phyloP scores from a whole-genome alignment of 805 yeast species.

The Kodamaea laetipori region DNA sequence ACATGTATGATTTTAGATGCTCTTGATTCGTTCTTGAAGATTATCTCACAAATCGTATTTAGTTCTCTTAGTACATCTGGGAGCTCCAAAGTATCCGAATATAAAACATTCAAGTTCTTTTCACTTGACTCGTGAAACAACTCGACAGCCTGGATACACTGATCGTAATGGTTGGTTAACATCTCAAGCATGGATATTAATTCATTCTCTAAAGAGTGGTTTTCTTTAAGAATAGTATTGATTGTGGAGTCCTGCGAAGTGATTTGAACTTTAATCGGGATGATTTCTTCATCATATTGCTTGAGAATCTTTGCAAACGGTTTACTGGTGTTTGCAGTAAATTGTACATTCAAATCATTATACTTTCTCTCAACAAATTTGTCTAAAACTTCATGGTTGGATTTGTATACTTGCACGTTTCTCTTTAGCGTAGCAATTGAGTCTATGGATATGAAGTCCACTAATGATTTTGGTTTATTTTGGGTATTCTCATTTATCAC shows the following conservation, averaged over 20 bases:
- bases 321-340: neutral
- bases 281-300: slow-evolving; percentile 9
- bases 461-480: slow-evolving; percentile 17
- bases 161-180: slow-evolving; percentile 81
- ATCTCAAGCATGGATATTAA: slow-evolving; percentile 69
- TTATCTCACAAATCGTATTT: slow-evolving; percentile 37
- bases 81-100: slow-evolving; percentile 56
- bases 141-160: slow-evolving; percentile 56
- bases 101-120: slow-evolving; percentile 42
- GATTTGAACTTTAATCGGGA: slow-evolving; percentile 10
- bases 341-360: neutral
- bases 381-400: slow-evolving; percentile 27
- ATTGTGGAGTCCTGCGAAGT: slow-evolving; percentile 19
- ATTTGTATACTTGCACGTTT: slow-evolving; percentile 30
- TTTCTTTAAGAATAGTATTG: slow-evolving; percentile 38
- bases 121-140: slow-evolving; percentile 34
- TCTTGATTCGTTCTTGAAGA: slow-evolving; percentile 36
- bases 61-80: slow-evolving; percentile 56
- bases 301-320: slow-evolving; percentile 4
- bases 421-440: slow-evolving; percentile 28
- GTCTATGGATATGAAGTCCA: slow-evolving; percentile 37
- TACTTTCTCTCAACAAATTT: slow-evolving; percentile 19
- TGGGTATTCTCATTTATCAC: slow-evolving; percentile 1
- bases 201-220: slow-evolving; percentile 59
- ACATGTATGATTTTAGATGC: slow-evolving; percentile 21